Base-by-base conservation (phyloP, 2,329 filamentous ascomycete species). In the Furcasterigmium furcatum region DNA sequence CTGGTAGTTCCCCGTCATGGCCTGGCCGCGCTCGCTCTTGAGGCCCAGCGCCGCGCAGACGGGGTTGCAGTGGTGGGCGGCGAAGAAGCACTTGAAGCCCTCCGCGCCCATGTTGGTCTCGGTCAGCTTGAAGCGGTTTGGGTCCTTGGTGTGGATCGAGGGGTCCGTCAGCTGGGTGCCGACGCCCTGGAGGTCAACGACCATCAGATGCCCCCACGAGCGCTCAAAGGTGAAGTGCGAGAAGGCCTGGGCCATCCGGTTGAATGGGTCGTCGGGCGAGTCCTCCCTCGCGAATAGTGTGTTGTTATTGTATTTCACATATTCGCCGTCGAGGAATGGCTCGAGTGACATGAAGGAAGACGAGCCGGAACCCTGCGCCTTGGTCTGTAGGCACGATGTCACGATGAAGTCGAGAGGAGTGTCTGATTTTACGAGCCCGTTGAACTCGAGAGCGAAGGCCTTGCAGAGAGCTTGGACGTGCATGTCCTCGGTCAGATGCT, bases 191-290 rank as follows among this genome's bases (percentile, higher is more conserved):
- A 70, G 50, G 49, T 69, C 65, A 36, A 44, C 52, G 8, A 69
- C 59, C 1, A 69, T 22, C 25, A 70, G 59, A 13, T 46, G 45
- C n/a, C 66, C 67, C 41, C 50, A 50, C 0, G 67, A 69, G 2
- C 67, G 59, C 54, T 70, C 67, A 36, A 66, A 70, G 2, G 67
- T 68, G 34, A 69, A 70, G 44, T 71, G 67, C 0, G 64, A 68
- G 45, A 71, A 71, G 1, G 65, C 67, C 35, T 70, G 67, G 0
- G 66, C 65, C 2, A 58, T 55, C 16, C 55, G 44, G 43, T 60
- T 63, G 48, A 57, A n/a, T n/a, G n/a, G n/a, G n/a, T n/a, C n/a
- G n/a, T n/a, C n/a, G n/a, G n/a, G n/a, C n/a, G n/a, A n/a, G n/a
- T n/a, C n/a, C n/a, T n/a, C n/a, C n/a, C n/a, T n/a, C n/a, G n/a